These are phyloP conservation scores for Fusarium palustre DNA, from an alignment of 2,329 filamentous ascomycete species.

Conservation along the genomic window DNA sequence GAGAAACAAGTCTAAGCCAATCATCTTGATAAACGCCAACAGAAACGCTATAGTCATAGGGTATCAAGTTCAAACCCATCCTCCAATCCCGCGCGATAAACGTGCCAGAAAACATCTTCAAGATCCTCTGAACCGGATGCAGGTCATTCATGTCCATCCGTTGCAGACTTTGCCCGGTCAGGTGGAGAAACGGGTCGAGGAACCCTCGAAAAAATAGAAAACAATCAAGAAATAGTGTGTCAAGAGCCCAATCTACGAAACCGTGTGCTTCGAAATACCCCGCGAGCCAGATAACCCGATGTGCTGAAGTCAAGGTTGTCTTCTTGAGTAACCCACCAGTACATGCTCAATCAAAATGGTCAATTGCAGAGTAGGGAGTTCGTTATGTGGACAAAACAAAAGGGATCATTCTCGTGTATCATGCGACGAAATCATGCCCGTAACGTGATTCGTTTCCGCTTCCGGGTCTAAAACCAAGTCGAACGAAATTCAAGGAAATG, in stretches of 20 bases:
- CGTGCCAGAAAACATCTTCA: conserved; percentile 24
- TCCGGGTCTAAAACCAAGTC: conserved; percentile 26
- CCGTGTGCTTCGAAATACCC: conserved; percentile 18
- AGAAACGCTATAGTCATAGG: conserved; percentile 35
- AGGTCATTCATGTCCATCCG: conserved; percentile 24
- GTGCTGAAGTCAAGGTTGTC: conserved; percentile 15
- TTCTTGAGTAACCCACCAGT: conserved; percentile 5
- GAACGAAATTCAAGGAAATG: conserved; percentile 22
- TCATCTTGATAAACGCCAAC: conserved; percentile 32
- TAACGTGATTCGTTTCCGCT: conserved; percentile 40
- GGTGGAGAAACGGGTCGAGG: conserved; percentile 11
- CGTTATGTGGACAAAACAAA: conserved; percentile 16
- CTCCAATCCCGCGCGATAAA: conserved; percentile 29
- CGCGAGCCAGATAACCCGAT: conserved; percentile 5
- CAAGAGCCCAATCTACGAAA: neutral
- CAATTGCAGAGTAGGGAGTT: conserved; percentile 34
- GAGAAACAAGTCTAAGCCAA: conserved; percentile 42
- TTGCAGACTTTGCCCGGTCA: conserved; percentile 11
- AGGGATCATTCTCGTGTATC: conserved; percentile 39
- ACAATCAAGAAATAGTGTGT: neutral
- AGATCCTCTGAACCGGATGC: conserved; percentile 27
- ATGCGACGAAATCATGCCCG: conserved; percentile 38
- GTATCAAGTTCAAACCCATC: conserved; percentile 46
- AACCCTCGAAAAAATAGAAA: conserved; percentile 24
- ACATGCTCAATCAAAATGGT: conserved; percentile 8